phyloP scores from a whole-genome alignment of 257 asterid species.

The Fraxinus quadrangulata region DNA sequence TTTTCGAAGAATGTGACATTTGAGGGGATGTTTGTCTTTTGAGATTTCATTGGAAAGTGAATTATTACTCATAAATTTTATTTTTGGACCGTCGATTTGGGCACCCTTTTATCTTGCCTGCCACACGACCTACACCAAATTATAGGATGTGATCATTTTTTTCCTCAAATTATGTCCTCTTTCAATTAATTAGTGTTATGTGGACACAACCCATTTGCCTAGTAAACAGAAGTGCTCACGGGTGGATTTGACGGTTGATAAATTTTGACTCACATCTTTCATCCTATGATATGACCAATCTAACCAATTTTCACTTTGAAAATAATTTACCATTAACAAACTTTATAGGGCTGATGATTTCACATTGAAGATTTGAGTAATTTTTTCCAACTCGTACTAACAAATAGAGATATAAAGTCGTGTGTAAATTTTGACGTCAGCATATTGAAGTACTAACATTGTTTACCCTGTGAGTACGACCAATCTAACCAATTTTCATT shows the following conservation, averaged over 20 bases:
- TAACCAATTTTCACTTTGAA: too few relatives aligned
- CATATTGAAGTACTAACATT: too few relatives aligned
- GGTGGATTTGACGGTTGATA: conserved; percentile 72
- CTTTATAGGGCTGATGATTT: too few relatives aligned
- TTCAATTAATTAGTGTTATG: neutral
- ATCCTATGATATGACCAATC: neutral
- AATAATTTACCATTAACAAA: too few relatives aligned
- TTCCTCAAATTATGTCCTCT: neutral
- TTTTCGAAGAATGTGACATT: conserved; percentile 71
- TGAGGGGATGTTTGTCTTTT: conserved; percentile 85
- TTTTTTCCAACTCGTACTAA: too few relatives aligned
- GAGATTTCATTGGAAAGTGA: conserved; percentile 70
- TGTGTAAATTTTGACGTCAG: conserved; percentile 34
- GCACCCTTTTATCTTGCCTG: conserved; percentile 41
- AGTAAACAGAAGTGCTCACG: conserved; percentile 51
- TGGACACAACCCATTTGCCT: neutral
- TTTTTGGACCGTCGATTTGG: conserved; percentile 53
- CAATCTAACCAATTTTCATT: neutral
- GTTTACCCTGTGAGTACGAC: too few relatives aligned
- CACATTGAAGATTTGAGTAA: too few relatives aligned
- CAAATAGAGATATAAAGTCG: too few relatives aligned
- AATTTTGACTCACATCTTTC: conserved; percentile 24
- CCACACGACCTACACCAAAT: conserved; percentile 49
- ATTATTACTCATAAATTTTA: conserved; percentile 34
- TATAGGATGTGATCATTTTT: conserved; percentile 30